Percentiles rank a stretch among this genome's conserved stretches.
phyloP scores from a whole-genome alignment of 2,329 filamentous ascomycete genomes.

The Arthrobotrys iridis region DNA sequence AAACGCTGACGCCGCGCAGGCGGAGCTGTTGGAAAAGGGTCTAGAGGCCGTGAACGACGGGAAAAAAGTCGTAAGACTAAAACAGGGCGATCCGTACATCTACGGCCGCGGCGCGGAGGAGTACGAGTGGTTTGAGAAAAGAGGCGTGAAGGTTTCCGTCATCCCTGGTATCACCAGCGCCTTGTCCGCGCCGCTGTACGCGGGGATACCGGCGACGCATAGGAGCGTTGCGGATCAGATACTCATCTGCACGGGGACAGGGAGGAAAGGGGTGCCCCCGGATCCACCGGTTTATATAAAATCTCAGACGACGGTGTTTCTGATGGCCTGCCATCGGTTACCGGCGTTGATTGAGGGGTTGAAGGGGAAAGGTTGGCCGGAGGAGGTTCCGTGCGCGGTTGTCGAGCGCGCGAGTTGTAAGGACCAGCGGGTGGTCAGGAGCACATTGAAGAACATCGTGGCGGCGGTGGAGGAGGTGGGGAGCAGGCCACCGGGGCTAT shows the following conservation, averaged over 20 bases:
- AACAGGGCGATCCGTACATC: conserved; percentile 96
- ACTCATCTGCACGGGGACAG: conserved; percentile 94
- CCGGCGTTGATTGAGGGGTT: conserved; percentile 77
- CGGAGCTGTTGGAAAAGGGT: conserved; percentile 83
- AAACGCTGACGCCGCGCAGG: conserved; percentile 91
- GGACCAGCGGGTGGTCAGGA: conserved; percentile 91
- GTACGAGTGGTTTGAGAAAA: conserved; percentile 78
- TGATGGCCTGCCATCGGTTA: conserved; percentile 94
- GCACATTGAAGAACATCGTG: conserved; percentile 80
- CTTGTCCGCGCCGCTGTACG: conserved; percentile 86
- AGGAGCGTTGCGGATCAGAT: conserved; percentile 90
- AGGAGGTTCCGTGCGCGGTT: conserved; percentile 85
- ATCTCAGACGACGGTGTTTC: conserved; percentile 85
- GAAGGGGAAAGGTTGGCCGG: conserved; percentile 71
- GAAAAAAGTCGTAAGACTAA: conserved; percentile 84
- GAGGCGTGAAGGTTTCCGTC: conserved; percentile 67
- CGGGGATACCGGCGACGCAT: conserved; percentile 86
- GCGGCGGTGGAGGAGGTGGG: conserved; percentile 88
- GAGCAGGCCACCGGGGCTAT: conserved; percentile 83
- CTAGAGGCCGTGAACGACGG: conserved; percentile 75
- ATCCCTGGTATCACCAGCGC: conserved; percentile 92
- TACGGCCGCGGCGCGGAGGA: conserved; percentile 96
- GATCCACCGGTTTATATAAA: conserved; percentile 80
- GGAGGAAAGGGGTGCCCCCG: conserved; percentile 84
- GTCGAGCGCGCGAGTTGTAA: conserved; percentile 93